Percentiles rank a stretch among this genome's conserved stretches.
Conservation (phyloP, 495 filamentous ascomycete species). For the Hypoxylon cercidicola region DNA sequence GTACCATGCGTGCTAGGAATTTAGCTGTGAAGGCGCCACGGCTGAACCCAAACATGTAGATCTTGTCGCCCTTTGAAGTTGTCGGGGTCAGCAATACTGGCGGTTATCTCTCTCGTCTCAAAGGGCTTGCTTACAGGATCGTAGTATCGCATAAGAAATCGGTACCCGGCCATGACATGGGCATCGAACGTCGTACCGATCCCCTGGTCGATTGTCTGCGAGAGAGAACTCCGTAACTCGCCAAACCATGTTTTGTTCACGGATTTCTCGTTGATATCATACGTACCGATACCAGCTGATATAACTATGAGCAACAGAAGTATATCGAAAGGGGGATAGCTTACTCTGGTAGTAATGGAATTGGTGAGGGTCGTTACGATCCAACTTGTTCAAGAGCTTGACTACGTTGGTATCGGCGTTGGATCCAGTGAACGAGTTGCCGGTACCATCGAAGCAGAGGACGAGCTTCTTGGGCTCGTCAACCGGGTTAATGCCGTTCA, state of each 20-base stretch:
- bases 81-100: conserved; percentile 15
- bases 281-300: conserved; percentile 53
- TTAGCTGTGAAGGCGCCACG: conserved; percentile 62
- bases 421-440: conserved; percentile 53
- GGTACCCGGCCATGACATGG: conserved; percentile 60
- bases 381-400: conserved; percentile 55
- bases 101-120: neutral
- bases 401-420: conserved; percentile 56
- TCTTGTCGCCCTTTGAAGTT: conserved; percentile 46
- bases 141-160: conserved; percentile 58
- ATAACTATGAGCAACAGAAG: neutral
- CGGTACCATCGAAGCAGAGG: conserved; percentile 60
- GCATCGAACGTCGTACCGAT: conserved; percentile 55
- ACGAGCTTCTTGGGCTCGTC: conserved; percentile 46
- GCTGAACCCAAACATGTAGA: conserved; percentile 63
- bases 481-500: neutral
- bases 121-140: conserved; percentile 34
- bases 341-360: conserved; percentile 52
- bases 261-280: conserved; percentile 44
- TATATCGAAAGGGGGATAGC: conserved; percentile 1
- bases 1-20: conserved; percentile 60
- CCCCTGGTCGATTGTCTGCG: conserved; percentile 49
- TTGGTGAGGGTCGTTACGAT: conserved; percentile 46
- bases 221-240: conserved; percentile 34
- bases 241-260: conserved; percentile 41